phyloP scores from a whole-genome alignment of 2,329 filamentous ascomycete genomes.

The Pseudocercospora crystallina region DNA sequence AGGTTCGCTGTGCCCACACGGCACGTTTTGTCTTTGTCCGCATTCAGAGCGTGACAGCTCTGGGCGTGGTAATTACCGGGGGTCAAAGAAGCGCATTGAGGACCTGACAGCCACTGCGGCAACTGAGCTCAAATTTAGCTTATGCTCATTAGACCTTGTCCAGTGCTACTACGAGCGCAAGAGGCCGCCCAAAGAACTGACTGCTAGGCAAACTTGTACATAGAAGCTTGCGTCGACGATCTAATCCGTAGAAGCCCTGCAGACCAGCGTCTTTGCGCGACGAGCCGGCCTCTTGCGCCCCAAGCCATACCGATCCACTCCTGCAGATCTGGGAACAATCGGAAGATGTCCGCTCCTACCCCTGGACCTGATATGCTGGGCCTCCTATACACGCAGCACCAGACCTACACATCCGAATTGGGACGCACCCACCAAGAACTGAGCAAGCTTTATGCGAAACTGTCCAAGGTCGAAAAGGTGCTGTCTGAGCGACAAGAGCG shows the following conservation, averaged over 20 bases:
- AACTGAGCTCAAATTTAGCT: conserved; percentile 20
- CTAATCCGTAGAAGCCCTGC: not conserved
- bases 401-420: conserved; percentile 29
- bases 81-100: conserved; percentile 27
- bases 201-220: conserved; percentile 6
- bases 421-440: conserved; percentile 29
- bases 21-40: conserved; percentile 26
- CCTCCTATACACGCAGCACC: conserved; percentile 29
- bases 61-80: conserved; percentile 22
- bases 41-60: conserved; percentile 21
- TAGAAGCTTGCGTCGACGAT: conserved; percentile 1
- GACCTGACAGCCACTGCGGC: conserved; percentile 21
- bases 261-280: conserved; percentile 11
- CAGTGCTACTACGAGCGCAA: conserved; percentile 19
- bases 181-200: conserved; percentile 21
- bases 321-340: conserved; percentile 5
- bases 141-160: conserved; percentile 15
- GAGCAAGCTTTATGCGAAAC: conserved; percentile 31
- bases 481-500: conserved; percentile 24
- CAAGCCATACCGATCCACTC: not conserved
- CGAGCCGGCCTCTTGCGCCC: conserved; percentile 29
- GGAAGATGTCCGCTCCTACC: conserved; percentile 14
- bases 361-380: conserved; percentile 21
- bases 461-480: conserved; percentile 25
- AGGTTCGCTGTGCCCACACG: not conserved